Percentiles rank a stretch among this genome's conserved stretches.
These are phyloP conservation scores for Babesia microti DNA, from an alignment of 169 alveolate species.

Conservation along the genomic window DNA sequence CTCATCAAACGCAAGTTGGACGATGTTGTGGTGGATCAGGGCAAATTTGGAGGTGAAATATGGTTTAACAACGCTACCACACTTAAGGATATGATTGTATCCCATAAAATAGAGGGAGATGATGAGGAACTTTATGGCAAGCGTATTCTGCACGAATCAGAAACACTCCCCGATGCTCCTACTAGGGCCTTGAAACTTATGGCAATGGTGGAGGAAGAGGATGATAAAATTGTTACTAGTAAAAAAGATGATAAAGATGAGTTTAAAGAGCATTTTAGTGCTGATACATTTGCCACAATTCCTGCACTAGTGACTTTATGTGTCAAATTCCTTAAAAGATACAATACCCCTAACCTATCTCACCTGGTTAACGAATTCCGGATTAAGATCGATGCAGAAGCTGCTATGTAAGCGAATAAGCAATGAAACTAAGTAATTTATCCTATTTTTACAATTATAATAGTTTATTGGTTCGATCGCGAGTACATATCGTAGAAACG, in stretches of 20 bases:
- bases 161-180: slow-evolving; percentile 39
- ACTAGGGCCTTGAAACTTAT: slow-evolving; percentile 20
- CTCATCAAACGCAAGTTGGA: slow-evolving; percentile 91
- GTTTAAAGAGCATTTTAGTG: slow-evolving; percentile 19
- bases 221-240: slow-evolving; percentile 45
- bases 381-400: slow-evolving; percentile 28
- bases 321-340: slow-evolving; percentile 27
- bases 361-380: slow-evolving; percentile 26
- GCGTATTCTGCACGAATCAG: slow-evolving; percentile 53
- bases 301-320: slow-evolving; percentile 45
- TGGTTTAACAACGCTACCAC: slow-evolving; percentile 63
- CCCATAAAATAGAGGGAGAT: slow-evolving; percentile 34
- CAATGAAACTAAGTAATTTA: too few species aligned
- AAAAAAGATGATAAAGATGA: slow-evolving; percentile 30
- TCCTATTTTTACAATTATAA: too few species aligned
- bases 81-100: slow-evolving; percentile 28
- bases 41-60: slow-evolving; percentile 68
- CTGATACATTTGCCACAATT: slow-evolving; percentile 25
- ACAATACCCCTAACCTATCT: slow-evolving; percentile 21
- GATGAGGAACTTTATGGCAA: slow-evolving; percentile 64
- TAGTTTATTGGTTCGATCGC: too few species aligned
- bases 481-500: too few species aligned
- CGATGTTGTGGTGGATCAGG: slow-evolving; percentile 92
- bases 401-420: too few species aligned
- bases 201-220: slow-evolving; percentile 47